Conservation (phyloP, 495 filamentous ascomycete species). For the Hypoxylon lienhwacheense region DNA sequence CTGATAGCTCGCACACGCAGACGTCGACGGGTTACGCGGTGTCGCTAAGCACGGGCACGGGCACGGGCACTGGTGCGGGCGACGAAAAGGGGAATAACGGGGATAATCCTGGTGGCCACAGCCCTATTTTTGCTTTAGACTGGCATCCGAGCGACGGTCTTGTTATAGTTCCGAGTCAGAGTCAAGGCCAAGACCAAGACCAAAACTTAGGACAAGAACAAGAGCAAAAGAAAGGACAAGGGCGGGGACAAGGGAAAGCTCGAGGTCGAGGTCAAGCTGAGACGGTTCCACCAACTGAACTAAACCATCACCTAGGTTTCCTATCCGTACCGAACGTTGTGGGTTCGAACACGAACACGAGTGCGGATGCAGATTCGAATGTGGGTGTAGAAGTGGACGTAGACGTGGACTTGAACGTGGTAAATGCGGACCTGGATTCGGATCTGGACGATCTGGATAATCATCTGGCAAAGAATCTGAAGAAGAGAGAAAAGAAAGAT, state of each 20-base stretch:
- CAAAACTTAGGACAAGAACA: neutral
- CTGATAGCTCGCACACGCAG: slow-evolving; percentile 34
- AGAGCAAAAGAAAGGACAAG: neutral
- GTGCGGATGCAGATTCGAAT: neutral
- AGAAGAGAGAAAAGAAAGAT: too few species aligned
- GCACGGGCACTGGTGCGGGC: slow-evolving; percentile 18
- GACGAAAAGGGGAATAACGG: slow-evolving; percentile 13
- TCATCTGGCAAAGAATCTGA: too few species aligned
- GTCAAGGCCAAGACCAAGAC: neutral
- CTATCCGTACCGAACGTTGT: slow-evolving; percentile 5
- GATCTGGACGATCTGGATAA: neutral
- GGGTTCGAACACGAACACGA: neutral
- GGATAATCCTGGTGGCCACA: slow-evolving; percentile 8
- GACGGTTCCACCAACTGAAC: slow-evolving; percentile 30
- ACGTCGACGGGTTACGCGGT: slow-evolving; percentile 31
- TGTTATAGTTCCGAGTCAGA: slow-evolving; percentile 6
- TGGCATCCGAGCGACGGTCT: neutral
- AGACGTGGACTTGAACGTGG: neutral
- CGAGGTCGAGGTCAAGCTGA: slow-evolving; percentile 8
- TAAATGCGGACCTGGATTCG: neutral
- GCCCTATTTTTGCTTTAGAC: slow-evolving; percentile 1
- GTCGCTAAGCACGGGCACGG: slow-evolving; percentile 25
- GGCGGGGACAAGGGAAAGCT: neutral
- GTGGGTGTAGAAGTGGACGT: neutral
- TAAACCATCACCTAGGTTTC: slow-evolving; percentile 18